Evolutionary conservation across 2,329 filamentous ascomycete genomes (phyloP).

Genomic region (Aspergillus brunneoviolaceus): DNA sequence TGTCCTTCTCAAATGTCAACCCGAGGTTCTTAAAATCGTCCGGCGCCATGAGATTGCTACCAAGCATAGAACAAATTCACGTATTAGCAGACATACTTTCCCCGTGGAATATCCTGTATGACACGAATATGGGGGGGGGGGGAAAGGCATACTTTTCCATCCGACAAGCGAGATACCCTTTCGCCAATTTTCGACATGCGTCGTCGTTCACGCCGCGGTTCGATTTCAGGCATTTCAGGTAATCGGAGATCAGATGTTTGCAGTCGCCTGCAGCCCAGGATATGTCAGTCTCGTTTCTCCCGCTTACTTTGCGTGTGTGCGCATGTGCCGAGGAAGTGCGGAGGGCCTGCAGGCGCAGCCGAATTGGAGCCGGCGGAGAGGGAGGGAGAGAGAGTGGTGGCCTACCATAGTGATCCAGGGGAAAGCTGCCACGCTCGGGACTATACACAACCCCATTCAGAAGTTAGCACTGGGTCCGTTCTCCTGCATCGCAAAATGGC

Average conservation of each 20-base stretch:
- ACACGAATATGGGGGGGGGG: too few relatives aligned
- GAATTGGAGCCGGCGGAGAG: background rate
- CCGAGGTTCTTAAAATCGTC: constrained; percentile 95
- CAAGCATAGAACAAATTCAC: background rate
- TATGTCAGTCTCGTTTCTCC: constrained; percentile 1
- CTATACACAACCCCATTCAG: constrained; percentile 43
- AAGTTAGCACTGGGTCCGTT: background rate
- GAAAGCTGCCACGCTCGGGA: constrained; percentile 89
- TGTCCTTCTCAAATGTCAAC: constrained; percentile 58
- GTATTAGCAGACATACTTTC: too few relatives aligned
- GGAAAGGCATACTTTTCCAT: constrained; percentile 78
- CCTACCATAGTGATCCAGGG: constrained; percentile 85
- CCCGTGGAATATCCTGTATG: too few relatives aligned
- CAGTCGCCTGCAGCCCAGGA: constrained; percentile 69
- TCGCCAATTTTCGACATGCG: constrained; percentile 80
- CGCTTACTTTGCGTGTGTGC: background rate
- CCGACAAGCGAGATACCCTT: constrained; percentile 82
- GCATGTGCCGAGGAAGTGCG: background rate
- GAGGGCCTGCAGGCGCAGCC: background rate
- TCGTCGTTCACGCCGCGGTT: constrained; percentile 81
- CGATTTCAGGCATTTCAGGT: constrained; percentile 83
- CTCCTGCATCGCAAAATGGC: background rate
- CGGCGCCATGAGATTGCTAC: constrained; percentile 88
- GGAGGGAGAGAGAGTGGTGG: background rate
- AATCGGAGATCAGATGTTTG: constrained; percentile 80